Evolutionary conservation across 2,329 filamentous ascomycete species (phyloP), one percentile per base, ranked within the genome.

Genomic region (Fusarium proliferatum): DNA sequence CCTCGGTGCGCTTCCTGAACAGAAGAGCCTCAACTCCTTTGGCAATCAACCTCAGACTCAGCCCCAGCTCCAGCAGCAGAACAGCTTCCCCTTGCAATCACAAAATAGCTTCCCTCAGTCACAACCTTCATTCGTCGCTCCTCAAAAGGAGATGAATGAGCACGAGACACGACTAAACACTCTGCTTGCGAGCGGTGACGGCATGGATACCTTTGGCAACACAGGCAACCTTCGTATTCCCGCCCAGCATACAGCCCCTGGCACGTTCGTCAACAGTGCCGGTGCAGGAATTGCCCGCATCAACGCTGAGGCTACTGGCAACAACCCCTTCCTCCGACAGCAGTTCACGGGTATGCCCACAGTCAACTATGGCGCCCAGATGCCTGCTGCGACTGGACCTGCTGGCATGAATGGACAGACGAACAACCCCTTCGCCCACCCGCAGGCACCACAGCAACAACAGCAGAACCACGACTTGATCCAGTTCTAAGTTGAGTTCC

Each of bases 161-260:
- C 91, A 91, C 81, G 88, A 91, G 80, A 91, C 92, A 28, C 93
- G 90, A 79, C 92, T 99, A 75, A 98, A 98, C 80, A 89, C 93
- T 3, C 90, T 99, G 39, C 90, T 99, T 49, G 89, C 95, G 6
- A 91, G 89, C 30, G 95, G 96, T 73, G 96, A 99, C 64, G 96
- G 96, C 30, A 93, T 97, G 86, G 96, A 99, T 80, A 99, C 96
- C 0, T 99, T 97, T 81, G 96, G 96, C 74, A 99, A 99, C 81
- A 94, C 94, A n/a, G 96, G 96, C 75, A 94, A 98, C 73, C 88
- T 97, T 52, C 95, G 96, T 82, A 97, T 99, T 73, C 96, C 96
- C 3, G 92, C 96, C 5, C 96, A 99, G 81, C 96, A 99, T 82
- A 99, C 96, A 1, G 95, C 96, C 3, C 96, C 96, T 0, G 96